Evolutionary conservation across 176 grass and related monocot species (phyloP), one percentile per base, ranked within the genome.

Genomic region (Cocos nucifera): DNA sequence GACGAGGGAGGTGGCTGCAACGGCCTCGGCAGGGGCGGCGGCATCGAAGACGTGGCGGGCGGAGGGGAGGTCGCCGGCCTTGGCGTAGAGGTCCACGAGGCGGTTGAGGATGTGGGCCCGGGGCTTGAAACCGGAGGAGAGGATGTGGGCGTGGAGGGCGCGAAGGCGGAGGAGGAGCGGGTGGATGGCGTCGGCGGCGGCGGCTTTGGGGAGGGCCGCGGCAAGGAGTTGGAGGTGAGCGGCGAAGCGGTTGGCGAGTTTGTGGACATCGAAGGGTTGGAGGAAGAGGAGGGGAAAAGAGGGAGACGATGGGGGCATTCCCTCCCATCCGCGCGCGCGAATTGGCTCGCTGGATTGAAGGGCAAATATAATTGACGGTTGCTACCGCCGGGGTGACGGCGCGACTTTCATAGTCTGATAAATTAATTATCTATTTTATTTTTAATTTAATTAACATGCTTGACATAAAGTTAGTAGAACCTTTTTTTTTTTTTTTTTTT

Each of bases 21-120:
- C 26, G 17, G 91, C 66, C 52, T 73, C 53, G 8, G 14, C 5
- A 4, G 61, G 80, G 56, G 20, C 24, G n/a, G 60, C 59, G 21
- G 62, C 60, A 57, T 67, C 61, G 77, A 96, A 90, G 69, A 96
- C 83, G 22, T 28, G 29, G 2, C 63, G 72, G 20, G 91, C 64
- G 69, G 91, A 71, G 54, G 70, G 18, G 50, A 96, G 72, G 65
- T 96, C 91, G 26, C 63, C 19, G 69, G 72, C 82, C 72, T 84
- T 57, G 15, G 91, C 72, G 75, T 90, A 96, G 69, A 96, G 77
- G 83, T 96, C 86, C 71, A 85, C 69, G 69, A 96, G 83, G 80
- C 83, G 86, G 83, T 87, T 88, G 15, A 80, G 74, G 58, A 96
- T 84, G 83, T 87, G 86, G 39, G 78, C 69, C 53, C 85, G 74